phyloP scores from a whole-genome alignment of 352 stramenopile species.

The Pythium insidiosum region DNA sequence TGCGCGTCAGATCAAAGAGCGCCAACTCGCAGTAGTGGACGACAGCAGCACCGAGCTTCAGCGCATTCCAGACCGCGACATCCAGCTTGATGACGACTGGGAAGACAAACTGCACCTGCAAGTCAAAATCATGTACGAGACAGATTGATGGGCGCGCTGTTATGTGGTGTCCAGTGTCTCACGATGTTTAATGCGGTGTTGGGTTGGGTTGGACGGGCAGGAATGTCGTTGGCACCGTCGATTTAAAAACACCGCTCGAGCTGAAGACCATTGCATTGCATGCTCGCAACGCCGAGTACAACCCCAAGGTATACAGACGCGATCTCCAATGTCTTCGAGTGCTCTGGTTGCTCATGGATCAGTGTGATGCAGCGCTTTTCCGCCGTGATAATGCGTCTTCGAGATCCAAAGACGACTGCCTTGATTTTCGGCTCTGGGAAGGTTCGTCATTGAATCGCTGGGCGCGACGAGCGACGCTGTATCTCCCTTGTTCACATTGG shows the following conservation, averaged over 20 bases:
- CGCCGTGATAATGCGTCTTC: constrained; percentile 93
- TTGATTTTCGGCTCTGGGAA: constrained; percentile 98
- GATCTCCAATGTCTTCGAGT: neutral
- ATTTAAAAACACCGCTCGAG: constrained; percentile 93
- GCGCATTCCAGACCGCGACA: constrained; percentile 31
- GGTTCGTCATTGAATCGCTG: constrained; percentile 22
- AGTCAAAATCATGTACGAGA: constrained; percentile 85
- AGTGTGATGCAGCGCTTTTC: constrained; percentile 80
- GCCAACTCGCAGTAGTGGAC: constrained; percentile 61
- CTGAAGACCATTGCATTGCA: constrained; percentile 96
- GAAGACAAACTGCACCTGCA: constrained; percentile 69
- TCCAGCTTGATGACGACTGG: constrained; percentile 76
- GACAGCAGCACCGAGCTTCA: constrained; percentile 30
- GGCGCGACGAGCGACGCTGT: neutral
- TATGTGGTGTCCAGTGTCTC: neutral
- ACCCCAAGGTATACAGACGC: constrained; percentile 85
- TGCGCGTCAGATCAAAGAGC: no score
- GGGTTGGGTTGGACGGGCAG: constrained; percentile 16
- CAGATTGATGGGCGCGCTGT: no score
- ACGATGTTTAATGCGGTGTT: neutral
- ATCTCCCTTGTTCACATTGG: neutral
- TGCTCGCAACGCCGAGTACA: constrained; percentile 99
- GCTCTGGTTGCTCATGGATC: neutral
- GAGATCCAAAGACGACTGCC: constrained; percentile 95
- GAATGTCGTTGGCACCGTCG: constrained; percentile 94